phyloP scores from a whole-genome alignment of 2,329 filamentous ascomycete genomes.

The Lachnellula arida region DNA sequence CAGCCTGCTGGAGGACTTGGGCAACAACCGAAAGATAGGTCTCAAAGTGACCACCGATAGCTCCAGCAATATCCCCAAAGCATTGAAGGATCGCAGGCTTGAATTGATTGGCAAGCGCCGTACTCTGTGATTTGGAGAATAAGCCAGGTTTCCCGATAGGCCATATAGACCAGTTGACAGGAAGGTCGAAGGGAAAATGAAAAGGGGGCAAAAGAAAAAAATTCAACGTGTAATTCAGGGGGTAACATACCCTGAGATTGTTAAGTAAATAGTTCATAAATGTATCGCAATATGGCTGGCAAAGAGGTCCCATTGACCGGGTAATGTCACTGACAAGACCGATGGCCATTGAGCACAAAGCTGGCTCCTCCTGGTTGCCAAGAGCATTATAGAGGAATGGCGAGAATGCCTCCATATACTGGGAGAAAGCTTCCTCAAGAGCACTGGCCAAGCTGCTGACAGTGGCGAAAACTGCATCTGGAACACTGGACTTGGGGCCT shows the following conservation, averaged over 20 bases:
- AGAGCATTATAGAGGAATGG: slow-evolving; percentile 93
- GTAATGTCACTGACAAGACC: slow-evolving; percentile 96
- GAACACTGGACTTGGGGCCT: slow-evolving; percentile 84
- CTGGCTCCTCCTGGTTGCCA: slow-evolving; percentile 91
- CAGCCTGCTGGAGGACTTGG: slow-evolving; percentile 89
- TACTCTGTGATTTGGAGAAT: slow-evolving; percentile 50
- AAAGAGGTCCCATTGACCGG: slow-evolving; percentile 81
- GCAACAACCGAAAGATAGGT: slow-evolving; percentile 89
- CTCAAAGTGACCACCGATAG: slow-evolving; percentile 88
- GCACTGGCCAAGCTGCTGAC: slow-evolving; percentile 89
- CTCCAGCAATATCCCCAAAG: slow-evolving; percentile 95
- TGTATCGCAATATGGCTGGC: slow-evolving; percentile 90
- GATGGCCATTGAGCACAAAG: slow-evolving; percentile 93
- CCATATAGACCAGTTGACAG: background rate
- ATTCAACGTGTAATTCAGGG: background rate
- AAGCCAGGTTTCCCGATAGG: background rate
- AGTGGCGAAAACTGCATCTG: slow-evolving; percentile 87
- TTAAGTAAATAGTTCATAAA: slow-evolving; percentile 98
- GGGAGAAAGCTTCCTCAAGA: slow-evolving; percentile 86
- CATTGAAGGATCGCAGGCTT: slow-evolving; percentile 97
- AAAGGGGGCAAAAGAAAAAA: slow-evolving; percentile 12
- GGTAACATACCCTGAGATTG: slow-evolving; percentile 69
- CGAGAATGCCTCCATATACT: slow-evolving; percentile 95
- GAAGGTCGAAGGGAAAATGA: background rate
- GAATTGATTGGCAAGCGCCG: slow-evolving; percentile 87